These are phyloP conservation scores for Colletotrichum eleusines DNA, from an alignment of 2,329 filamentous ascomycete species.

Conservation along the genomic window DNA sequence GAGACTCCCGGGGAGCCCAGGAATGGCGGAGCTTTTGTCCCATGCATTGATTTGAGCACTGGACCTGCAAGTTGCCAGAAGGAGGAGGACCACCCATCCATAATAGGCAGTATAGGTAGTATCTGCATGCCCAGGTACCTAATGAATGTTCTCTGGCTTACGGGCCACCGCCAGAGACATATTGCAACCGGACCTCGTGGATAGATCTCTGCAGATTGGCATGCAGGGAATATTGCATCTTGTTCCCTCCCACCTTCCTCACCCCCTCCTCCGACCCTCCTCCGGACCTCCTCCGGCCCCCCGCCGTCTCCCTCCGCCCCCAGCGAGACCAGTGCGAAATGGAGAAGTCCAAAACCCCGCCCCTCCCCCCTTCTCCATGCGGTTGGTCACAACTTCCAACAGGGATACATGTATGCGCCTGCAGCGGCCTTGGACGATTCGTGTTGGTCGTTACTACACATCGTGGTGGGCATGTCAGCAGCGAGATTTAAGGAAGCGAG, in stretches of 20 bases:
- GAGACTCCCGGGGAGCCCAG: no score
- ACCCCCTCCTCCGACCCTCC: no score
- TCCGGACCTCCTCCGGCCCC: neutral
- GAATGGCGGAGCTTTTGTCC: neutral
- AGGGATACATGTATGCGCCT: no score
- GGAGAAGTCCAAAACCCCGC: no score
- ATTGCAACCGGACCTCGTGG: slow-evolving; percentile 5
- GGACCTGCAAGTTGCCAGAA: neutral
- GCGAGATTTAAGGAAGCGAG: neutral
- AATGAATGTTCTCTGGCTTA: neutral
- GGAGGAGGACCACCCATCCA: neutral
- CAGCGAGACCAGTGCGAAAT: no score
- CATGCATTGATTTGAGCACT: neutral
- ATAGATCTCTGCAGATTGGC: neutral
- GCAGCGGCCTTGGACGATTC: neutral
- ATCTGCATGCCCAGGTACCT: neutral
- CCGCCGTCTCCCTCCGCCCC: no score
- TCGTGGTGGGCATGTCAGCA: neutral
- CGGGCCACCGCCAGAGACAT: neutral
- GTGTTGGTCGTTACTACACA: no score
- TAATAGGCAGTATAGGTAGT: neutral
- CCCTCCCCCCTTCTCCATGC: no score
- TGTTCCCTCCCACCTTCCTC: neutral
- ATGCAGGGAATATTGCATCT: no score
- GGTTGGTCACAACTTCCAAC: neutral